Evolutionary conservation across 2,329 filamentous ascomycete genomes (phyloP), one percentile per base, ranked within the genome.

Genomic region (Blumeria graminis): DNA sequence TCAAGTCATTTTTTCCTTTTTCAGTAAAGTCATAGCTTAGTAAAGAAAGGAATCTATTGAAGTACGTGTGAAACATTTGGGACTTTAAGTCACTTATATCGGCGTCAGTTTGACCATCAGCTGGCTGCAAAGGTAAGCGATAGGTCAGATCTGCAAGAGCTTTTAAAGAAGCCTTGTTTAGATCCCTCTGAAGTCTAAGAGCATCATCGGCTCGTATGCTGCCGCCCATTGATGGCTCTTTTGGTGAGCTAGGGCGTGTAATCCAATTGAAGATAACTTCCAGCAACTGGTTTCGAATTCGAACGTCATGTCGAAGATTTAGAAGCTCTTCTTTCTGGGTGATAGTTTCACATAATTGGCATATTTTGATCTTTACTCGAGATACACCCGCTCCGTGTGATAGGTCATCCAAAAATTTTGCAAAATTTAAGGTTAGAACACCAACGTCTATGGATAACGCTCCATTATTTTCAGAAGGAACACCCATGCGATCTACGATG

Each of bases 181-280:
- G 71, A 58, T 84, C 81, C 62, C 72, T 77, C 62, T 83, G 80
- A 13, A 82, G 70, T 34, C 78, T 71, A 1, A 69, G 62, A 52
- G 73, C 65, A 56, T 82, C 80, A 60, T 84, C 80, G 46, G 72
- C 70, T 6, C 77, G 72, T n/a, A 66, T 65, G 28, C 66, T 65
- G n/a, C 61, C 63, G 18, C 65, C 62, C n/a, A 67, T 62, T 1
- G 66, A 64, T n/a, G 68, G 62, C 8, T 69, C 66, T 41, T 76
- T 75, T 0, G 76, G 72, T 16, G 76, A 75, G 13, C 74, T 73
- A 16, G 78, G 77, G 10, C 79, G 72, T 32, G 78, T 75, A 61
- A 84, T 82, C 81, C 81, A 84, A 58, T 77, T 74, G 59, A 82
- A 82, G 38, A 83, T 77, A 57, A 79, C 78, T 63, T 83, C 80